Percentiles rank a stretch among this genome's conserved stretches.
phyloP scores from a whole-genome alignment of 768 basidiomycete species.

The Amanita rimosa region DNA sequence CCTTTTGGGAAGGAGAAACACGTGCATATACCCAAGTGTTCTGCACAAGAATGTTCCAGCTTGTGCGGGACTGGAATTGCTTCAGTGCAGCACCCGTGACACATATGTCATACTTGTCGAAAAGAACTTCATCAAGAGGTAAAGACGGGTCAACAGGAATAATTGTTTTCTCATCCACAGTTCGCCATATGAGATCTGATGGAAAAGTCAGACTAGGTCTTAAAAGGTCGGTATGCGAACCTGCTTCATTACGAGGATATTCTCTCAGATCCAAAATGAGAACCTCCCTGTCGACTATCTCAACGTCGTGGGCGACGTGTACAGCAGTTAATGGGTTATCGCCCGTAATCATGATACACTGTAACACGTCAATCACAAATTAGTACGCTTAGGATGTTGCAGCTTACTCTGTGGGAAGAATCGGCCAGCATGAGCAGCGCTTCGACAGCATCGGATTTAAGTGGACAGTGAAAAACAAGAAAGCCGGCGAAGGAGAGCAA shows the following conservation, averaged over 20 bases:
- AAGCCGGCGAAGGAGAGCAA: conserved; percentile 84
- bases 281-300: conserved; percentile 92
- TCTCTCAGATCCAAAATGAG: conserved; percentile 88
- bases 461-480: conserved; percentile 96
- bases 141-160: conserved; percentile 76
- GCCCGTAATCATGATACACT: conserved; percentile 99
- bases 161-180: conserved; percentile 83
- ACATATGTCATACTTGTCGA: conserved; percentile 90
- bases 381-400: background rate
- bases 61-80: conserved; percentile 61
- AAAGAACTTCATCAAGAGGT: conserved; percentile 67
- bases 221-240: conserved; percentile 26
- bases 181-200: conserved; percentile 82
- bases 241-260: conserved; percentile 56
- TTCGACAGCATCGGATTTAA: conserved; percentile 87
- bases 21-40: conserved; percentile 99
- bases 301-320: conserved; percentile 92
- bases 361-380: background rate
- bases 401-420: conserved; percentile 86
- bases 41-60: conserved; percentile 79
- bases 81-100: conserved; percentile 91
- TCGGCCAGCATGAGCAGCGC: conserved; percentile 91
- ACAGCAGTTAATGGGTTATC: conserved; percentile 97
- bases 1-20: conserved; percentile 93
- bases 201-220: background rate